A percentile compares a stretch with the other conserved stretches of the same genome.
phyloP scores from a whole-genome alignment of 257 asterid species.

The Striga asiatica region DNA sequence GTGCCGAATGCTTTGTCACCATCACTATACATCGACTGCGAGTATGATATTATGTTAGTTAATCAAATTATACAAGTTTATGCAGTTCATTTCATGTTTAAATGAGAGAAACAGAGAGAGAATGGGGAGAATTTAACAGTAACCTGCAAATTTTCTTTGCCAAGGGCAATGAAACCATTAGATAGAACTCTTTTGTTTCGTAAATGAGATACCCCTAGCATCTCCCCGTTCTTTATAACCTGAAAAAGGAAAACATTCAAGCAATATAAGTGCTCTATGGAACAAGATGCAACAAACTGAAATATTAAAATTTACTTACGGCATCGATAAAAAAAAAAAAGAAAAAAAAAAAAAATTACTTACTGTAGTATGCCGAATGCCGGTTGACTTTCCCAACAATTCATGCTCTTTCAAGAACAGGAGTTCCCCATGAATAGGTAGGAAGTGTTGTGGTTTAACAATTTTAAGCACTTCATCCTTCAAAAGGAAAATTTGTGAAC shows the following conservation, averaged over 20 bases:
- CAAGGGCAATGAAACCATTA: conserved; percentile 75
- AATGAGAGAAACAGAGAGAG: conserved; percentile 1
- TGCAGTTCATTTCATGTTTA: neutral
- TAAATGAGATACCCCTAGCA: conserved; percentile 96
- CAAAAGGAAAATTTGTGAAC: conserved; percentile 16
- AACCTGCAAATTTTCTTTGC: conserved; percentile 94
- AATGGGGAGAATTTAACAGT: conserved; percentile 1
- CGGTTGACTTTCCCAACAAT: conserved; percentile 85
- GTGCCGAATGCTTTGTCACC: conserved; percentile 99
- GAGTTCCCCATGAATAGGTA: conserved; percentile 97
- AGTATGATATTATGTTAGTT: conserved; percentile 16
- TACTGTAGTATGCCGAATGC: conserved; percentile 87
- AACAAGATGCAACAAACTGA: conserved; percentile 6
- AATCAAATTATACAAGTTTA: conserved; percentile 9
- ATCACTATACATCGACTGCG: conserved; percentile 94
- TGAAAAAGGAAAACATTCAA: conserved; percentile 23
- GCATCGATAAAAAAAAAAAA: no score
- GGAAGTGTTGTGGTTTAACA: conserved; percentile 97
- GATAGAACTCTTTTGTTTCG: conserved; percentile 88
- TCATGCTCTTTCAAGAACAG: conserved; percentile 97
- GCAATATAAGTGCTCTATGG: conserved; percentile 6
- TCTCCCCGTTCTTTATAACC: conserved; percentile 99
- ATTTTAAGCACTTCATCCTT: conserved; percentile 93
- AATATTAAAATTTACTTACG: neutral
- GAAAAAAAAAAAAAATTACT: no score